Evolutionary conservation across 495 filamentous ascomycete species (phyloP).

Genomic region (Mytilinidion resinicola): DNA sequence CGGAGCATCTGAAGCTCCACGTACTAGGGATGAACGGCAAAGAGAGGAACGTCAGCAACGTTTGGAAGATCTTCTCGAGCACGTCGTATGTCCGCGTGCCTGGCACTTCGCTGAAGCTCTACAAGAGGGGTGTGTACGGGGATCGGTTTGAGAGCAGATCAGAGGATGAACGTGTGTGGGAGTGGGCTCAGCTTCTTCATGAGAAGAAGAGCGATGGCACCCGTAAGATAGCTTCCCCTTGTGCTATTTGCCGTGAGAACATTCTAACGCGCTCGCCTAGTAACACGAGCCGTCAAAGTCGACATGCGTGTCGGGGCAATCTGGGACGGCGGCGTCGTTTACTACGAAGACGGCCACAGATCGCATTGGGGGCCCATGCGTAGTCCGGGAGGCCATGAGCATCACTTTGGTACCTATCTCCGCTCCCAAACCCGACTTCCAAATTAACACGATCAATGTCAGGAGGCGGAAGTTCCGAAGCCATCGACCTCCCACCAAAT

Average conservation of each 20-base stretch:
- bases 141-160: constrained; percentile 21
- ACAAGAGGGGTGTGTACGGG: constrained; percentile 12
- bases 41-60: constrained; percentile 15
- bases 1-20: constrained; percentile 22
- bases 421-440: background rate
- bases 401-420: constrained; percentile 10
- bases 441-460: constrained; percentile 4
- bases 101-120: constrained; percentile 9
- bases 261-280: background rate
- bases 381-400: background rate
- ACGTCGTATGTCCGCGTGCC: constrained; percentile 22
- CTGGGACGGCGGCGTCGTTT: constrained; percentile 38
- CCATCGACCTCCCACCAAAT: constrained; percentile 28
- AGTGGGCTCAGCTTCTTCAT: constrained; percentile 31
- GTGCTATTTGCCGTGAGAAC: constrained; percentile 7
- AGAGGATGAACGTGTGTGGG: constrained; percentile 13
- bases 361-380: constrained; percentile 35
- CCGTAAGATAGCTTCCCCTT: background rate
- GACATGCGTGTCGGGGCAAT: constrained; percentile 37
- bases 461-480: constrained; percentile 34
- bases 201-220: constrained; percentile 28
- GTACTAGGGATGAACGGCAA: constrained; percentile 19
- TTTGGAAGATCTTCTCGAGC: constrained; percentile 29
- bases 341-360: constrained; percentile 34
- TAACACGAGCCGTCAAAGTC: constrained; percentile 32